Evolutionary conservation across 306 rosid species (phyloP).

Genomic region (Inga laurina): DNA sequence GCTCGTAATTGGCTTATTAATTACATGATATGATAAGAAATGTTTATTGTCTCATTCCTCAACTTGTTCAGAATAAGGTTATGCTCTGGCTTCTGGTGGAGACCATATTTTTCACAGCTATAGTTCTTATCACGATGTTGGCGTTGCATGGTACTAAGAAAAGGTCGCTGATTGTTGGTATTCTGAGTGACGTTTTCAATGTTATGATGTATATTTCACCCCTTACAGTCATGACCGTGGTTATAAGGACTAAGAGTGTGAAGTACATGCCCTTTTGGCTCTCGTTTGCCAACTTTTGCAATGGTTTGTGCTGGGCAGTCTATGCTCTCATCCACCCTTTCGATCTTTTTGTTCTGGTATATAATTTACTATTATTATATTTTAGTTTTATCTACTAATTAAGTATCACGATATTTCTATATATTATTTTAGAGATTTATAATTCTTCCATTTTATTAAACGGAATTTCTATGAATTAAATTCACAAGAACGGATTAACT

Average conservation of each 20-base stretch:
- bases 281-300: constrained; percentile 63
- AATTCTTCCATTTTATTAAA: too few relatives aligned
- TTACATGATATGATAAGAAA: not conserved
- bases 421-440: too few relatives aligned
- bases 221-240: constrained; percentile 61
- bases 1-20: not conserved
- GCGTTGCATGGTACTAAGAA: constrained; percentile 36
- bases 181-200: constrained; percentile 68
- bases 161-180: constrained; percentile 69
- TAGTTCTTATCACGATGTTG: constrained; percentile 45
- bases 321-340: constrained; percentile 75
- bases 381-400: not conserved
- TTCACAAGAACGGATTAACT: too few relatives aligned
- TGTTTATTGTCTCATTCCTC: not conserved
- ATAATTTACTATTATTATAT: not conserved
- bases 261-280: constrained; percentile 83
- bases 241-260: constrained; percentile 71
- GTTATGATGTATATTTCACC: constrained; percentile 75
- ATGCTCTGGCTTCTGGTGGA: constrained; percentile 19
- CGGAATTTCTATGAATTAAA: too few relatives aligned
- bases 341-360: constrained; percentile 68
- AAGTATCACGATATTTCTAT: not conserved
- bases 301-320: constrained; percentile 70
- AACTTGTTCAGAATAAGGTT: constrained; percentile 52
- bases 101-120: constrained; percentile 34